phyloP scores from a whole-genome alignment of 371 early-diverging fungal species.

The Dentiscutata heterogama region DNA sequence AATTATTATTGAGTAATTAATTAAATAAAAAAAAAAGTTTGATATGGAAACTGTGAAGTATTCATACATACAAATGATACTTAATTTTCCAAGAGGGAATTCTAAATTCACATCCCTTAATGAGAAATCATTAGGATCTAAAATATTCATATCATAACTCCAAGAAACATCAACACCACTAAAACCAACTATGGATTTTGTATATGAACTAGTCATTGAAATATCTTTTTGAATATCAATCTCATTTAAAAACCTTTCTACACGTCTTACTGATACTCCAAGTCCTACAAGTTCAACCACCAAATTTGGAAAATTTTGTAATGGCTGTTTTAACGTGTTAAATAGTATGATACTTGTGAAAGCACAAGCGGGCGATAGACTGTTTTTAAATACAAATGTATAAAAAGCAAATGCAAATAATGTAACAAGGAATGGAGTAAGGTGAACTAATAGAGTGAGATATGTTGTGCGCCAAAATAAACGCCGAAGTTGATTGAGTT shows the following conservation, averaged over 20 bases:
- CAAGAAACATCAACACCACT: slow-evolving; percentile 34
- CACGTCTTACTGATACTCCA: slow-evolving; percentile 23
- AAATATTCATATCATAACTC: slow-evolving; percentile 24
- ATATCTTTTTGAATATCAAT: slow-evolving; percentile 18
- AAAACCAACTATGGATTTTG: slow-evolving; percentile 14
- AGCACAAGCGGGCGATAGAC: slow-evolving; percentile 13
- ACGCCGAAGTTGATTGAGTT: slow-evolving; percentile 34
- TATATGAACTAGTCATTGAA: background rate
- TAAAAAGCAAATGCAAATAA: slow-evolving; percentile 38
- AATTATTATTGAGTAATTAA: background rate
- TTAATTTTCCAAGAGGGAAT: slow-evolving; percentile 62
- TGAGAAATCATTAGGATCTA: slow-evolving; percentile 47
- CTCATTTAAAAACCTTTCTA: slow-evolving; percentile 44
- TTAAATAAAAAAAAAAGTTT: background rate
- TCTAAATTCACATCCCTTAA: slow-evolving; percentile 60
- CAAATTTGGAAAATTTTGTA: slow-evolving; percentile 40
- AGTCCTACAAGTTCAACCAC: slow-evolving; percentile 36
- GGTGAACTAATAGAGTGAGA: slow-evolving; percentile 34
- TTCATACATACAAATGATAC: slow-evolving; percentile 41
- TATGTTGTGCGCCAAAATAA: slow-evolving; percentile 39
- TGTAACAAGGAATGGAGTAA: slow-evolving; percentile 46
- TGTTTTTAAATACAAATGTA: background rate
- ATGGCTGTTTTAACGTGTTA: slow-evolving; percentile 40
- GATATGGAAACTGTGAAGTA: background rate
- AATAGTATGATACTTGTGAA: slow-evolving; percentile 46